Percentiles rank a stretch among this genome's conserved stretches.
These are phyloP conservation scores for Cucumis melo DNA, from an alignment of 306 rosid genomes.

Conservation along the genomic window DNA sequence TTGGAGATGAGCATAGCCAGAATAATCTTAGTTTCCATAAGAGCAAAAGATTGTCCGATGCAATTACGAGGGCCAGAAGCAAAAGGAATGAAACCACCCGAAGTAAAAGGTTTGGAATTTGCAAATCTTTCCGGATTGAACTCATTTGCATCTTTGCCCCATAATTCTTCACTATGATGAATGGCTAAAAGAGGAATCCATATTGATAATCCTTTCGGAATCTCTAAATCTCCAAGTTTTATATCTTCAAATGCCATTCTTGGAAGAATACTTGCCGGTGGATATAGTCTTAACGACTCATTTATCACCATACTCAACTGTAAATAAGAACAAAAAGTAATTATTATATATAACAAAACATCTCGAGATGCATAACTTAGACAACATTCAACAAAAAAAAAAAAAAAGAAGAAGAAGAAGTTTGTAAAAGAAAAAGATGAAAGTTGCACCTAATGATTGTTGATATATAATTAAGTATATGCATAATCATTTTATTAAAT, in stretches of 20 bases:
- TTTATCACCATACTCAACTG: constrained; percentile 88
- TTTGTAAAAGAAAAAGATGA: too few species aligned
- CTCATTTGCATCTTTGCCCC: constrained; percentile 93
- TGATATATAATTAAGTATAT: too few species aligned
- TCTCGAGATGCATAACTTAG: too few species aligned
- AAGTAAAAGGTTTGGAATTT: constrained; percentile 40
- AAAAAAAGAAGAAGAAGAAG: too few species aligned
- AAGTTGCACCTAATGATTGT: too few species aligned
- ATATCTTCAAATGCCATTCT: constrained; percentile 92
- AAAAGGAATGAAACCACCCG: constrained; percentile 77
- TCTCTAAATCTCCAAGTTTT: constrained; percentile 59
- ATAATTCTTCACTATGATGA: constrained; percentile 69
- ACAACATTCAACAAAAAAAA: too few species aligned
- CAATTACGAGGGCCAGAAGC: constrained; percentile 91
- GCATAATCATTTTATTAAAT: too few species aligned
- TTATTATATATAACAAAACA: too few species aligned
- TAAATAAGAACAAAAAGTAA: not conserved
- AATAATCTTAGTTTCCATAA: constrained; percentile 89
- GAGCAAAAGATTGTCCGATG: constrained; percentile 77
- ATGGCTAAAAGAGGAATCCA: constrained; percentile 96
- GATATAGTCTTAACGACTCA: constrained; percentile 77
- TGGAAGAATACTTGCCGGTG: constrained; percentile 86
- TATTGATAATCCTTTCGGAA: constrained; percentile 83
- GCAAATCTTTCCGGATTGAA: constrained; percentile 81
- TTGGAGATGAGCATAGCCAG: constrained; percentile 66